A percentile compares a stretch with the other conserved stretches of the same genome.
Evolutionary conservation across 2,329 filamentous ascomycete species (phyloP).

Genomic region (Cryoendolithus antarcticus): DNA sequence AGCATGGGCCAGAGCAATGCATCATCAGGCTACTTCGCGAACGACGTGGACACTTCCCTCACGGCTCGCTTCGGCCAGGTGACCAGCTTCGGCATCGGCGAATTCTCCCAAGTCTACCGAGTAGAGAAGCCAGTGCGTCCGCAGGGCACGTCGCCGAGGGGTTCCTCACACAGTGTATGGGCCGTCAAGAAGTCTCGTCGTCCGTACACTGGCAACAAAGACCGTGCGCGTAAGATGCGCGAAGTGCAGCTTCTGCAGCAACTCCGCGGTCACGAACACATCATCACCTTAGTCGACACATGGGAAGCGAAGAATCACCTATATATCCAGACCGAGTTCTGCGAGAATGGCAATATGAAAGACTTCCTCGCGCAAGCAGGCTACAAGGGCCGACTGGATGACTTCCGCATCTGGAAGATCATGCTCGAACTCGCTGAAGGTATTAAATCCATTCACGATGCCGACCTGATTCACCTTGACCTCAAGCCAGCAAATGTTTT

Average conservation of each 20-base stretch:
- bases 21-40: constrained; percentile 55
- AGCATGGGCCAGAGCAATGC: constrained; percentile 33
- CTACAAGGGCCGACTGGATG: constrained; percentile 74
- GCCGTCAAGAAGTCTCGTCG: constrained; percentile 90
- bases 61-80: constrained; percentile 68
- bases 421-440: constrained; percentile 73
- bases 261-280: constrained; percentile 70
- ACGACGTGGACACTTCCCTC: constrained; percentile 63
- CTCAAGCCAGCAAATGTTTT: constrained; percentile 77
- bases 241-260: constrained; percentile 71
- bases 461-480: constrained; percentile 74
- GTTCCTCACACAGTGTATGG: constrained; percentile 43
- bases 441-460: constrained; percentile 77
- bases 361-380: constrained; percentile 75
- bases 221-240: constrained; percentile 70
- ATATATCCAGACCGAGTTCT: constrained; percentile 96
- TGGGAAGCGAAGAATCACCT: constrained; percentile 81
- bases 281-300: constrained; percentile 69
- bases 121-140: constrained; percentile 42
- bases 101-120: constrained; percentile 86
- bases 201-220: constrained; percentile 62
- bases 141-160: constrained; percentile 1
- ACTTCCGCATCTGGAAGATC: constrained; percentile 98
- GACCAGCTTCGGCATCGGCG: constrained; percentile 69
- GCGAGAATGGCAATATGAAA: constrained; percentile 84